A percentile compares a stretch with the other conserved stretches of the same genome.
These are phyloP conservation scores for Zizania latifolia DNA, from an alignment of 176 grass and related monocot species.

Conservation along the genomic window DNA sequence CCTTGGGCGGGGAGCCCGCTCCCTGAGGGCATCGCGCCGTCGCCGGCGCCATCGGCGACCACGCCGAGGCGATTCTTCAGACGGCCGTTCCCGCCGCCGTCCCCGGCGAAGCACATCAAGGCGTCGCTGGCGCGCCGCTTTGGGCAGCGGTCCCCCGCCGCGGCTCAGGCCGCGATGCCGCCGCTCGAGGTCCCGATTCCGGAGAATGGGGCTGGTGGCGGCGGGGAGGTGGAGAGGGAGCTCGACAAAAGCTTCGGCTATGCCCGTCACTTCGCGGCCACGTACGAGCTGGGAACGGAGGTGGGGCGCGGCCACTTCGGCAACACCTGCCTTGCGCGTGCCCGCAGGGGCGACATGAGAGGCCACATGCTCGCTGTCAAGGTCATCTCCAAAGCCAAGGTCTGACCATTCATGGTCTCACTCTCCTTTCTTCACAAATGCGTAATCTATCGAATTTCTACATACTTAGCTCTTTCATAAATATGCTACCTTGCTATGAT, in stretches of 20 bases:
- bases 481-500: constrained; percentile 3
- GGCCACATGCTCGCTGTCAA: constrained; percentile 83
- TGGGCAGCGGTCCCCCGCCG: constrained; percentile 35
- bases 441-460: constrained; percentile 2
- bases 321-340: constrained; percentile 79
- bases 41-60: constrained; percentile 55
- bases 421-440: constrained; percentile 2
- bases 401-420: constrained; percentile 38
- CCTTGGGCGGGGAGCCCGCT: constrained; percentile 75
- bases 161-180: constrained; percentile 2
- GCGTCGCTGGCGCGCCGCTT: constrained; percentile 68
- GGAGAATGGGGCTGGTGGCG: too few species aligned
- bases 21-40: constrained; percentile 72
- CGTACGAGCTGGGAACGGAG: constrained; percentile 96
- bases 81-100: constrained; percentile 82
- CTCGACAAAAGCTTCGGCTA: constrained; percentile 97
- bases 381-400: constrained; percentile 98
- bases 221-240: constrained; percentile 22
- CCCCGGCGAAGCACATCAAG: constrained; percentile 98
- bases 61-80: constrained; percentile 82
- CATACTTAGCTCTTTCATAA: background rate
- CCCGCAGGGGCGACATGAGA: constrained; percentile 78
- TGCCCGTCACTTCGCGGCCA: constrained; percentile 65
- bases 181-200: constrained; percentile 12
- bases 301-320: constrained; percentile 93